Base-by-base conservation (phyloP, 805 yeast genomes). In the Teunomyces funiuensis region DNA sequence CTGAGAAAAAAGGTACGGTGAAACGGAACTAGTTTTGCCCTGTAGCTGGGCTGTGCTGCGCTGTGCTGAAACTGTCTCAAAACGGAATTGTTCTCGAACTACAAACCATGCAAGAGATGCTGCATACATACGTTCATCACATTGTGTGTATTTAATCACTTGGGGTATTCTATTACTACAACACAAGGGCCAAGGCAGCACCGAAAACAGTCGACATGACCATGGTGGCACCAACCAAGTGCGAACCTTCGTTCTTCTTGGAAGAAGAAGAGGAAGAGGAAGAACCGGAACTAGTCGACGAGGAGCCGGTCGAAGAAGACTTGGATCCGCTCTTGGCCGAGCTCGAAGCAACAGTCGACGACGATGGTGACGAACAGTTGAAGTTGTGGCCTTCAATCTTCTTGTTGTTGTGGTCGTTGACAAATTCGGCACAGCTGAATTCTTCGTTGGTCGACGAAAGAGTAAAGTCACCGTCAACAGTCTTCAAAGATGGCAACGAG, bases 311-410 rank as follows among this genome's bases (percentile, higher is more conserved):
- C 20, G 48, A 29, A 28, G 50, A 33, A 27, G 43, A 40, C 29
- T 49, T 26, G n/a, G 49, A 30, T 11, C 56, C 34, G 13, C 45
- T 33, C 27, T 42, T 26, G 11, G 46, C 39, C 6, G 44, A 31
- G 14, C 46, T 19, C 39, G 54, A 45, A 22, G 58, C 43, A 23
- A 52, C 37, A 15, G 49, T 29, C 13, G 60, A 42, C 36, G 57
- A 55, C 34, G 56, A 41, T 33, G 70, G 69, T 27, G 69, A 54
- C 16, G 68, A 49, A 57, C 75, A 70, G 52, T 58, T 61, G 58
- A 55, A 69, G 65, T 69, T 69, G 61, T 70, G 72, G 41, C 75
- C 75, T 55, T 66, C 61, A 47, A 69, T 68, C 49, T 59, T 61
- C 39, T 58, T 54, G 37, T 41, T 44, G 33, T 52, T 42, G 47